Percentiles rank a stretch among this genome's conserved stretches.
Conservation (phyloP, 2,329 filamentous ascomycete genomes). For the Achaetomium macrosporum region DNA sequence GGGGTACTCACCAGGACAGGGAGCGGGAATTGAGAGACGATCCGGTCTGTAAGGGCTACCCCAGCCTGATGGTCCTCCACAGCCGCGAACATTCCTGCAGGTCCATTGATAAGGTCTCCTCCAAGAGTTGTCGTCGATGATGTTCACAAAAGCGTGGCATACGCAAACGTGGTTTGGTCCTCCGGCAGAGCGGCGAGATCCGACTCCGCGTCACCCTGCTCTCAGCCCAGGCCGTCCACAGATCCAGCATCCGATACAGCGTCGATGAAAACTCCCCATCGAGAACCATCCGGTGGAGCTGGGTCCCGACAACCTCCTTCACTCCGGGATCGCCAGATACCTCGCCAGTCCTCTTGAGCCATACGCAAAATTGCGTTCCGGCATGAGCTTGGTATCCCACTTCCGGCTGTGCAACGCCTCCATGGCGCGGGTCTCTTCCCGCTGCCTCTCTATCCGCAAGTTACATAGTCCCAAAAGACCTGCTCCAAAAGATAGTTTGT, state of each 20-base stretch:
- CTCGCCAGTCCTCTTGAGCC: conserved; percentile 34
- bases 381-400: conserved; percentile 45
- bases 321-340: conserved; percentile 24
- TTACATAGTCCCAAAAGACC: too few species aligned
- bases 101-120: conserved; percentile 45
- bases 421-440: conserved; percentile 40
- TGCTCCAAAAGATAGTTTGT: too few species aligned
- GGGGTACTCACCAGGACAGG: too few species aligned
- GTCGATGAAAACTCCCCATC: conserved; percentile 39
- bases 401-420: conserved; percentile 50
- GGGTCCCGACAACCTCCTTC: conserved; percentile 39
- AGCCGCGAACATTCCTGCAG: conserved; percentile 50
- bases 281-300: conserved; percentile 49
- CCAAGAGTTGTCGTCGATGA: conserved; percentile 33
- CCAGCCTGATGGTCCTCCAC: conserved; percentile 49
- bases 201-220: conserved; percentile 47
- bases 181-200: conserved; percentile 38
- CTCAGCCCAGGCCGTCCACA: conserved; percentile 51
- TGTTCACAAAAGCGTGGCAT: conserved; percentile 38
- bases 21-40: background rate
- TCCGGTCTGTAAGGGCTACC: conserved; percentile 26
- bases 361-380: conserved; percentile 37
- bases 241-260: conserved; percentile 42
- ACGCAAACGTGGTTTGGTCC: conserved; percentile 39
- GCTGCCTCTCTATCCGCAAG: conserved; percentile 34